Evolutionary conservation across 306 rosid species (phyloP), one percentile per base, ranked within the genome.

Genomic region (Ormosia emarginata): DNA sequence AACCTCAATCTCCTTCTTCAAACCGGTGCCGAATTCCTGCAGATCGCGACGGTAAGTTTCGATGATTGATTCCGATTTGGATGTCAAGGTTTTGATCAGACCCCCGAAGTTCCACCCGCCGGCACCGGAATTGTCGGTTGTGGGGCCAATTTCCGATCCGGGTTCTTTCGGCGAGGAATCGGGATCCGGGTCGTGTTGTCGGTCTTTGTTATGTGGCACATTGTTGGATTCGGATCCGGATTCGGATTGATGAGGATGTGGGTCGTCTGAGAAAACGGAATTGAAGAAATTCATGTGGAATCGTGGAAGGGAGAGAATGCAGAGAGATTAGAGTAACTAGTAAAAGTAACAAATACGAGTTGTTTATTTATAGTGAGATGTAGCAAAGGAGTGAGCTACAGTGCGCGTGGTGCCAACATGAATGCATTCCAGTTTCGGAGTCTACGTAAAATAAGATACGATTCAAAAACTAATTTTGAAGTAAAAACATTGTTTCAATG

Each of bases 31-130:
- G 80, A 92, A 92, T 82, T 92, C 98, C 63, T 90, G 84, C 32
- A 94, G 87, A 89, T 94, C 98, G n/a, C 93, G 93, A 43, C 96
- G 91, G 87, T 92, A 94, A n/a, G 94, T 92, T 37, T 94, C 97
- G 79, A 94, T 86, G 14, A 94, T 95, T 3, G 97, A 86, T 81
- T 92, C 97, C n/a, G 98, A 94, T 81, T 72, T 91, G 41, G 88
- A 32, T 0, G 92, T 82, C 8, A 94, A 34, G 71, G 94, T 88
- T 87, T 84, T 82, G 69, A 94, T 69, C 80, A 94, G 86, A 74
- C 94, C 98, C 5, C 96, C 97, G 33, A 94, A 89, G 79, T 87
- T 90, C 98, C 98, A 94, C 1, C 71, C 88, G 34, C 63, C 81
- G 39, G 8, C 85, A 36, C 36, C 58, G 50, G 61, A 57, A 68